These are phyloP conservation scores for Microcyclosporella mali DNA, from an alignment of 2,329 filamentous ascomycete species.

Conservation along the genomic window DNA sequence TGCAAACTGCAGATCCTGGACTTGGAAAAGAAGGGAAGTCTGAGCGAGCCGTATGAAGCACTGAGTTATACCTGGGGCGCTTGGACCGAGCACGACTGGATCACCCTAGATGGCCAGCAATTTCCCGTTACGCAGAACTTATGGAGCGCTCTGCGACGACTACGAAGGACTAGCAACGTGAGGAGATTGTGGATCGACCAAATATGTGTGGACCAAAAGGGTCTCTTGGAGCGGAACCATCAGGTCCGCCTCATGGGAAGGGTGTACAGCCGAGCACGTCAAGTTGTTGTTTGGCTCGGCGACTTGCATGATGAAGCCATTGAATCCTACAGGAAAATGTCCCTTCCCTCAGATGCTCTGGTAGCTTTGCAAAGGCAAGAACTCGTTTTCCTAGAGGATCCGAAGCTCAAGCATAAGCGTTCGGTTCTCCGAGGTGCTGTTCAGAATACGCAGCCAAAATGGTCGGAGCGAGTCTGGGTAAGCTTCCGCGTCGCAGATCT, in stretches of 20 bases:
- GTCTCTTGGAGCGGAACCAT: constrained; percentile 21
- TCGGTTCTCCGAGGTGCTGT: too few relatives aligned
- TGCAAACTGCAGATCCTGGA: too few relatives aligned
- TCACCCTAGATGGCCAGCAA: too few relatives aligned
- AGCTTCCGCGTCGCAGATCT: too few relatives aligned
- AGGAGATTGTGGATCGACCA: constrained; percentile 26
- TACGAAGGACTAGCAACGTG: background rate
- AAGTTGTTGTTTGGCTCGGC: constrained; percentile 29
- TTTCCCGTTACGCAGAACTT: background rate
- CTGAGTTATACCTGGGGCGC: too few relatives aligned
- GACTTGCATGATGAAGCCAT: background rate
- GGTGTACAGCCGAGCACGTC: constrained; percentile 23
- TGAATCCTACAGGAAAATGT: background rate
- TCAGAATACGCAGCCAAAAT: background rate
- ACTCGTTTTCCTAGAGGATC: too few relatives aligned
- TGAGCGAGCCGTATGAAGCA: too few relatives aligned
- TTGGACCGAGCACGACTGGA: too few relatives aligned
- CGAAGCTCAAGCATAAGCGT: too few relatives aligned
- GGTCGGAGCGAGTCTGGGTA: background rate
- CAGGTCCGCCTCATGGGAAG: constrained; percentile 25
- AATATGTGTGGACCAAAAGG: constrained; percentile 26
- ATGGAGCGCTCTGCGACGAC: background rate
- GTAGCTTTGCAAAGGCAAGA: too few relatives aligned
- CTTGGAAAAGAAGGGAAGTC: too few relatives aligned
- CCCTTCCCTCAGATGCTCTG: too few relatives aligned